phyloP scores from a whole-genome alignment of 768 basidiomycete species.

The Phylloporus sp. region DNA sequence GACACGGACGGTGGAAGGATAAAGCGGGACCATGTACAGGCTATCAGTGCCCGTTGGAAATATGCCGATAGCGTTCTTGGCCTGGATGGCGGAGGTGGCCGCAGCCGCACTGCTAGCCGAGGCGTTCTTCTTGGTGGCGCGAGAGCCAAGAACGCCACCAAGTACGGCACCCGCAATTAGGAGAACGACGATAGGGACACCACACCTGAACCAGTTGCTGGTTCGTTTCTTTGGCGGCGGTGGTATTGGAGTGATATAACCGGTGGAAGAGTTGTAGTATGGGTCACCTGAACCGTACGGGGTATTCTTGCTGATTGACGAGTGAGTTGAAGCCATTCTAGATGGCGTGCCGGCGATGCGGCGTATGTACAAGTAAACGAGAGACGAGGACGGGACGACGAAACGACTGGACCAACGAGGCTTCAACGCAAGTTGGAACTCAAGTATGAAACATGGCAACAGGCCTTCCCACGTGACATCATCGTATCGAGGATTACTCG shows the following conservation, averaged over 20 bases:
- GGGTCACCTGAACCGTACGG: constrained; percentile 63
- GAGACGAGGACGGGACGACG: constrained; percentile 12
- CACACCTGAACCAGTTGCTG: constrained; percentile 74
- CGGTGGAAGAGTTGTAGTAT: constrained; percentile 65
- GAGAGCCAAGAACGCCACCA: constrained; percentile 77
- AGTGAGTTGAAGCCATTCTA: constrained; percentile 39
- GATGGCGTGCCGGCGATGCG: constrained; percentile 15
- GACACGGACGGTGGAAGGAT: constrained; percentile 78
- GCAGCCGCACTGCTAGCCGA: constrained; percentile 17
- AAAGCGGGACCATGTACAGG: constrained; percentile 75
- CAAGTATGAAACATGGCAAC: constrained; percentile 2
- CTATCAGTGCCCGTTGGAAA: constrained; percentile 78
- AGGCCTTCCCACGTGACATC: constrained; percentile 17
- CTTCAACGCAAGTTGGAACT: constrained; percentile 2
- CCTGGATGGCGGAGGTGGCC: constrained; percentile 52
- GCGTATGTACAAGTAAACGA: constrained; percentile 19
- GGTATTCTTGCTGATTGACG: constrained; percentile 30
- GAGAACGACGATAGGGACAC: constrained; percentile 59
- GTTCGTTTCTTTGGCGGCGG: constrained; percentile 43
- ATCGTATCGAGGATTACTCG: no score
- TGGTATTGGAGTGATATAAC: constrained; percentile 56
- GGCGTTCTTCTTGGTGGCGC: constrained; percentile 41
- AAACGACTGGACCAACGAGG: constrained; percentile 11
- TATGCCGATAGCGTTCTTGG: constrained; percentile 55
- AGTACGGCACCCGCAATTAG: constrained; percentile 64